phyloP scores from a whole-genome alignment of 805 yeast genomes.

The Lipomyces starkeyi region DNA sequence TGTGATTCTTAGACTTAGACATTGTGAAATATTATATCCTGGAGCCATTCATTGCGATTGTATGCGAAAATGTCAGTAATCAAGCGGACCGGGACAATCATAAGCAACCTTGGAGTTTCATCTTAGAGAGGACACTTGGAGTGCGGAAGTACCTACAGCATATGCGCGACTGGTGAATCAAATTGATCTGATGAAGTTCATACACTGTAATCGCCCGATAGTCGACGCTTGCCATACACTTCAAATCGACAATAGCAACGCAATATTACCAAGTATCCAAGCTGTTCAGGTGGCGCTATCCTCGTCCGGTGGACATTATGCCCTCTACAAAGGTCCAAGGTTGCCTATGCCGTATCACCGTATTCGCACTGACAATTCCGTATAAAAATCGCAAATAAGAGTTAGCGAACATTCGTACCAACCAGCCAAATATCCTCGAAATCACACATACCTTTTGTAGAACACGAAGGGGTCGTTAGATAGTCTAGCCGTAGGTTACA shows the following conservation, averaged over 20 bases:
- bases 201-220: not conserved
- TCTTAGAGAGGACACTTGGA: not conserved
- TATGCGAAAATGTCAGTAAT: not conserved
- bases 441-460: not conserved
- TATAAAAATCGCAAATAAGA: not conserved
- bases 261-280: not conserved
- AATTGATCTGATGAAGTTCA: too few relatives aligned
- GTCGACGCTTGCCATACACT: not conserved
- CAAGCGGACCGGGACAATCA: not conserved
- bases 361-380: not conserved
- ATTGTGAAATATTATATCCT: slow-evolving; percentile 50
- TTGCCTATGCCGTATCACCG: not conserved
- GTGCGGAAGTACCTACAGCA: not conserved
- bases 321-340: not conserved
- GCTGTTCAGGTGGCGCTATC: not conserved
- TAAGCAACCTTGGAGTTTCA: not conserved
- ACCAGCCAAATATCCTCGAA: not conserved
- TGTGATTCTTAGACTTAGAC: slow-evolving; percentile 99
- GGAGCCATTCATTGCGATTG: not conserved
- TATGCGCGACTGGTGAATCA: too few relatives aligned
- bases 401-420: not conserved
- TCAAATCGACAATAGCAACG: not conserved
- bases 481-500: not conserved
- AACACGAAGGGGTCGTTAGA: not conserved
- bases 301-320: not conserved